Conservation (phyloP, 495 filamentous ascomycete species). For the Peziza echinospora region DNA sequence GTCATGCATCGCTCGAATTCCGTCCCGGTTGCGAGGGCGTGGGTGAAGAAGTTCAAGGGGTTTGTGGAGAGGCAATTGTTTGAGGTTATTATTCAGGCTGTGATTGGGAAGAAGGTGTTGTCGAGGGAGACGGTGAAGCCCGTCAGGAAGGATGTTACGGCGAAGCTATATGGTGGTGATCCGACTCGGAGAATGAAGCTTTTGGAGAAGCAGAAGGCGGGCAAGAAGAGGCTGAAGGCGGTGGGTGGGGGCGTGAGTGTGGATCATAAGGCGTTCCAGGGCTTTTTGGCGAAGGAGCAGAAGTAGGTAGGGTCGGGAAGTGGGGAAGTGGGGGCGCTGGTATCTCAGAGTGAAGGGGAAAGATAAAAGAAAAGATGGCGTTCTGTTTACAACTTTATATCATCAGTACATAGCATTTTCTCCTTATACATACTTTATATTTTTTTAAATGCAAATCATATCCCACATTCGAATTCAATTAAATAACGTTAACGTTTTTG, state of each 20-base stretch:
- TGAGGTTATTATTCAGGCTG: constrained; percentile 87
- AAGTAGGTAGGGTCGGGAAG: neutral
- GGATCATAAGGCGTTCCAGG: constrained; percentile 83
- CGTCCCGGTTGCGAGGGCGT: constrained; percentile 50
- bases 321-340: neutral
- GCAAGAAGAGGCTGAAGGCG: constrained; percentile 58
- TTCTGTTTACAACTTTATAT: too few species aligned
- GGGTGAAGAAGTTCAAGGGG: constrained; percentile 94
- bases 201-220: constrained; percentile 92
- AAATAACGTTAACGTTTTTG: too few species aligned
- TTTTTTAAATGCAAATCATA: too few species aligned
- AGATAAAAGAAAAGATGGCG: too few species aligned
- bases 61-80: constrained; percentile 92
- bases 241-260: constrained; percentile 59
- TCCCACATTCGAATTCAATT: too few species aligned
- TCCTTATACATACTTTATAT: too few species aligned
- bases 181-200: constrained; percentile 62
- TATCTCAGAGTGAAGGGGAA: too few species aligned
- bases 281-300: constrained; percentile 37
- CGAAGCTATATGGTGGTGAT: constrained; percentile 85
- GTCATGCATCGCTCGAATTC: constrained; percentile 67
- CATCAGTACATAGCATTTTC: too few species aligned
- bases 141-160: constrained; percentile 81
- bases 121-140: constrained; percentile 92
- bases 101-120: constrained; percentile 59